Conservation (phyloP, 257 asterid species). For the Cruciata laevipes region DNA sequence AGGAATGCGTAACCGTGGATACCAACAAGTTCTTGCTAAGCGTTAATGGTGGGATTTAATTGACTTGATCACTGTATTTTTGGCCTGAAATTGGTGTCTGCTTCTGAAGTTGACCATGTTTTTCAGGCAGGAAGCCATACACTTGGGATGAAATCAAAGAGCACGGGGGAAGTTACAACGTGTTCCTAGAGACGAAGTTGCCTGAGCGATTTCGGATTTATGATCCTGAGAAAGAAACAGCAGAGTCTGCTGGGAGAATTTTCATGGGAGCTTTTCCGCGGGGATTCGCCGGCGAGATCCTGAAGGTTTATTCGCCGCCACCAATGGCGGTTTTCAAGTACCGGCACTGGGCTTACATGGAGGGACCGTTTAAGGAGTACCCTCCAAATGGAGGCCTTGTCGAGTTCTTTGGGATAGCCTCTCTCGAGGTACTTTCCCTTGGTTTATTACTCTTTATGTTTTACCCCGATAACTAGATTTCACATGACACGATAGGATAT, state of each 20-base stretch:
- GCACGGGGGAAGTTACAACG: slow-evolving; percentile 69
- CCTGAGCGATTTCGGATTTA: slow-evolving; percentile 41
- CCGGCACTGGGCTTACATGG: slow-evolving; percentile 82
- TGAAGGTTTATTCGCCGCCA: slow-evolving; percentile 69
- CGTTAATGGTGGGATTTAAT: slow-evolving; percentile 32
- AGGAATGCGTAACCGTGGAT: slow-evolving; percentile 36
- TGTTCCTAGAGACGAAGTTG: slow-evolving; percentile 57
- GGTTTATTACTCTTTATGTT: background rate
- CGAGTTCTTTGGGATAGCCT: slow-evolving; percentile 44
- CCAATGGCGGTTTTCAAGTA: slow-evolving; percentile 55
- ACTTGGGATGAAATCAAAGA: slow-evolving; percentile 29
- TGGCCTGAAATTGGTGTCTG: too few relatives aligned
- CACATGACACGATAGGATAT: too few relatives aligned
- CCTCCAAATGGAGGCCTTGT: slow-evolving; percentile 52
- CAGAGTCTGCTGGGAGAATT: slow-evolving; percentile 41
- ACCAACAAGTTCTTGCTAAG: slow-evolving; percentile 27
- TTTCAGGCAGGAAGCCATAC: slow-evolving; percentile 15
- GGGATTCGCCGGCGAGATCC: slow-evolving; percentile 60
- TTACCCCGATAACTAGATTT: background rate
- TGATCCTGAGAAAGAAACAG: slow-evolving; percentile 49
- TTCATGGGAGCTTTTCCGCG: slow-evolving; percentile 51
- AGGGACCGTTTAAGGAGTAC: slow-evolving; percentile 51
- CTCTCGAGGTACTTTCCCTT: slow-evolving; percentile 35
- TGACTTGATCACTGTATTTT: background rate
- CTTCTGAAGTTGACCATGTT: background rate